Conservation (phyloP, 2,329 filamentous ascomycete species). For the Exophiala xenobiotica region DNA sequence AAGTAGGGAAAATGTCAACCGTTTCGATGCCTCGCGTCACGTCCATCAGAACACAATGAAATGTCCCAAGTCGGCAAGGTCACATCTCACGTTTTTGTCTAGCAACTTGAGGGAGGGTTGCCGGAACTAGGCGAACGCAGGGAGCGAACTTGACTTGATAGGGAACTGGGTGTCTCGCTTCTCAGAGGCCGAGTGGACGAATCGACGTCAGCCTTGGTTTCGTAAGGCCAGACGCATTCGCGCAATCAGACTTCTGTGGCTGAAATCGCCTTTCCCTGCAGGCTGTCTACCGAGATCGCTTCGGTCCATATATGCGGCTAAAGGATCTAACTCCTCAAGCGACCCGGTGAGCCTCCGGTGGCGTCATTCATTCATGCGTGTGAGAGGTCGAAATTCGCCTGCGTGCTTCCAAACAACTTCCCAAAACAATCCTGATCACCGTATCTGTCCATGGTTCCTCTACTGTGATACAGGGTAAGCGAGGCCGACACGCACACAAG, state of each 20-base stretch:
- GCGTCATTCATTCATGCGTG: conserved; percentile 1
- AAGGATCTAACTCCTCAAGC: background rate
- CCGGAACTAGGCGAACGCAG: background rate
- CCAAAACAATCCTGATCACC: background rate
- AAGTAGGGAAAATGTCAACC: background rate
- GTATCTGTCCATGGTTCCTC: background rate
- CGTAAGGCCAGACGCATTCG: conserved; percentile 3
- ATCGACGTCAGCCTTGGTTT: conserved; percentile 9
- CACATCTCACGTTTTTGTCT: background rate
- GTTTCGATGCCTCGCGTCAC: too few relatives aligned
- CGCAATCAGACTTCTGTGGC: conserved; percentile 5
- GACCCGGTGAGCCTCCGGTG: background rate
- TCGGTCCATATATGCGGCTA: conserved; percentile 3
- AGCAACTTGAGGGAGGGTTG: background rate
- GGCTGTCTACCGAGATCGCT: conserved; percentile 12
- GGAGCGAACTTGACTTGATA: conserved; percentile 4
- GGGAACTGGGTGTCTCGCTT: conserved; percentile 1
- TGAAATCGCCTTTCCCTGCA: conserved; percentile 3
- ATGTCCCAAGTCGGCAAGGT: too few relatives aligned
- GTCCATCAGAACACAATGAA: background rate
- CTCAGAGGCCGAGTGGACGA: background rate
- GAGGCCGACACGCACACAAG: too few relatives aligned
- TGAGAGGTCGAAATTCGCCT: background rate
- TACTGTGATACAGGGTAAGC: background rate
- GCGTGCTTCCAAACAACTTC: background rate